Percentiles rank a stretch among this genome's conserved stretches.
Evolutionary conservation across 495 filamentous ascomycete species (phyloP).

Genomic region (Schizothecium vesticola): DNA sequence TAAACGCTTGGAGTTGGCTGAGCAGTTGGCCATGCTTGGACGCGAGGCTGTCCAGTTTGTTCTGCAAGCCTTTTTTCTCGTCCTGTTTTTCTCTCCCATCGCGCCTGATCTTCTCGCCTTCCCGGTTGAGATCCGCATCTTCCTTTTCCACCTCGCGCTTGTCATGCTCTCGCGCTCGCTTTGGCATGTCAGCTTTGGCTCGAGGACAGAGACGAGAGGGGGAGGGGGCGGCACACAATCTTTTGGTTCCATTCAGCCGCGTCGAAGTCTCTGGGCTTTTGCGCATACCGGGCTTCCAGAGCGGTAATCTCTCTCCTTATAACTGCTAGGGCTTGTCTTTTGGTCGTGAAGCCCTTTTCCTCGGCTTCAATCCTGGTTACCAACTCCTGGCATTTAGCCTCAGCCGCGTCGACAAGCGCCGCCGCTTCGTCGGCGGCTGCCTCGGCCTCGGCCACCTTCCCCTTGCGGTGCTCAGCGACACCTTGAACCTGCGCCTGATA

Average conservation of each 20-base stretch:
- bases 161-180: conserved; percentile 42
- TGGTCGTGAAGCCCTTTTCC: conserved; percentile 40
- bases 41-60: conserved; percentile 55
- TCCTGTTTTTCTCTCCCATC: conserved; percentile 20
- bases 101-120: conserved; percentile 27
- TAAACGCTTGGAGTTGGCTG: conserved; percentile 50
- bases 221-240: conserved; percentile 40
- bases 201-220: not conserved
- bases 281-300: conserved; percentile 40
- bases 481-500: conserved; percentile 47
- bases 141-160: conserved; percentile 42
- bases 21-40: conserved; percentile 74
- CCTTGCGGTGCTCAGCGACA: conserved; percentile 49
- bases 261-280: conserved; percentile 45
- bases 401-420: conserved; percentile 45
- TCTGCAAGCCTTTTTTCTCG: conserved; percentile 29
- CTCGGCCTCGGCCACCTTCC: conserved; percentile 48
- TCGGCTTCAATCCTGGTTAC: conserved; percentile 54
- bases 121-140: conserved; percentile 24
- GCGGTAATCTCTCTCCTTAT: conserved; percentile 39
- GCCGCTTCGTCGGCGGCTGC: conserved; percentile 44
- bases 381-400: conserved; percentile 52
- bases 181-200: conserved; percentile 11
- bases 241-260: conserved; percentile 47
- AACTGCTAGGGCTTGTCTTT: conserved; percentile 47